Conservation (phyloP, 768 basidiomycete species). For the Leucocoprinus birnbaumii region DNA sequence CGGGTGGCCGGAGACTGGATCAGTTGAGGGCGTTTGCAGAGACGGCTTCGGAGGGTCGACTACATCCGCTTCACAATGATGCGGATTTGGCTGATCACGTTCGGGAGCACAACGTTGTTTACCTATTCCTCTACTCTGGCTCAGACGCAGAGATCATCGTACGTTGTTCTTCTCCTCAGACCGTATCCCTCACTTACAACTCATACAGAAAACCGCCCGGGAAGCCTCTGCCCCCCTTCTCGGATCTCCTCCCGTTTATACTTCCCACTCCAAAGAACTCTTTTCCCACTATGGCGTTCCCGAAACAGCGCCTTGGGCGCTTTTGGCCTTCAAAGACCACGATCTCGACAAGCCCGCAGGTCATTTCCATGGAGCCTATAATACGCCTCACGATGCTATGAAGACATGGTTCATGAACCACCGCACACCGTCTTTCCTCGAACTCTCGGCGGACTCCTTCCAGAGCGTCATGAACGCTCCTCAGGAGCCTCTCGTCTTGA, state of each 20-base stretch:
- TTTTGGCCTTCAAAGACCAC: constrained; percentile 68
- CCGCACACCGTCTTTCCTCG: constrained; percentile 68
- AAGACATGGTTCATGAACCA: constrained; percentile 61
- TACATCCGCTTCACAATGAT: constrained; percentile 2
- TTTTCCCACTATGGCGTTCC: constrained; percentile 35
- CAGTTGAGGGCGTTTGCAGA: constrained; percentile 72
- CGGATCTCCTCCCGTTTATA: constrained; percentile 43
- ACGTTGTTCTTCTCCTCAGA: background rate
- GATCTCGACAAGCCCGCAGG: constrained; percentile 45
- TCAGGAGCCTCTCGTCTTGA: constrained; percentile 72
- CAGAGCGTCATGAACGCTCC: constrained; percentile 83
- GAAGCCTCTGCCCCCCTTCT: constrained; percentile 40
- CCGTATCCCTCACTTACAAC: background rate
- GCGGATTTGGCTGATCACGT: constrained; percentile 35
- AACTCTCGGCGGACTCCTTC: constrained; percentile 79
- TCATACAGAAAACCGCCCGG: constrained; percentile 26
- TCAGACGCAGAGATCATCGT: background rate
- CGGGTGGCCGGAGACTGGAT: constrained; percentile 66
- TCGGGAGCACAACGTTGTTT: constrained; percentile 48
- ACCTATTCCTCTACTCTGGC: constrained; percentile 50
- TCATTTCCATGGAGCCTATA: constrained; percentile 31
- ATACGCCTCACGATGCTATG: constrained; percentile 30
- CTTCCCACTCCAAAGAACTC: constrained; percentile 35
- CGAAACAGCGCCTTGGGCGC: constrained; percentile 45
- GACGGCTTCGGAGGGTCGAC: constrained; percentile 72